Conservation (phyloP, 2,329 filamentous ascomycete genomes). For the Sclerotinia borealis region DNA sequence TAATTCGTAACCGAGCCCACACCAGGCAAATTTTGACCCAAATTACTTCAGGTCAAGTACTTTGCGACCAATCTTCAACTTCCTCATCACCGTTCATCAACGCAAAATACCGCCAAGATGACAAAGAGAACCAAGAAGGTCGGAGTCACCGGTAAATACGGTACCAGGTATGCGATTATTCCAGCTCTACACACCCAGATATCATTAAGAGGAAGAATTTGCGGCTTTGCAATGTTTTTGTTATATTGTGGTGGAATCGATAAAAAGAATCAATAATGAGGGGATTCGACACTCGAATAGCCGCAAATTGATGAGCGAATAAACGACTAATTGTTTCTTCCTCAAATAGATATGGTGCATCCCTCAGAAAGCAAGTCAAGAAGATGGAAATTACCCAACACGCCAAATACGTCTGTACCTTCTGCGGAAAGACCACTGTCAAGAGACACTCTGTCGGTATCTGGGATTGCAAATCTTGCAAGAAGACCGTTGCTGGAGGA, state of each 20-base stretch:
- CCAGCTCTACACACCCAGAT: conserved; percentile 13
- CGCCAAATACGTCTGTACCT: conserved; percentile 94
- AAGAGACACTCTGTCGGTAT: conserved; percentile 88
- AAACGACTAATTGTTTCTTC: conserved; percentile 19
- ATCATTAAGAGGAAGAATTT: not conserved
- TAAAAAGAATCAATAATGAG: not conserved
- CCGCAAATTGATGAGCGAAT: conserved; percentile 2
- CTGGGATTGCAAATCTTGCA: conserved; percentile 95
- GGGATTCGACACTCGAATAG: not conserved
- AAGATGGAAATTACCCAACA: conserved; percentile 99
- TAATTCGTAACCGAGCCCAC: conserved; percentile 17
- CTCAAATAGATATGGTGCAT: conserved; percentile 81
- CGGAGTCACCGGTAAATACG: conserved; percentile 98
- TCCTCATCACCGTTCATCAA: conserved; percentile 24
- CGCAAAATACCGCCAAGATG: conserved; percentile 59
- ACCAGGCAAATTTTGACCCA: conserved; percentile 12
- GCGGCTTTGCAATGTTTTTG: not conserved
- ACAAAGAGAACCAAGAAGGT: conserved; percentile 97
- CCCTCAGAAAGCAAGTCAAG: conserved; percentile 98
- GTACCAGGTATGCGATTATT: conserved; percentile 69
- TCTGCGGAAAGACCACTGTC: conserved; percentile 96
- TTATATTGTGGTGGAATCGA: not conserved
- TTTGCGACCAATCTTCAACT: conserved; percentile 17
- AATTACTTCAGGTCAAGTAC: conserved; percentile 19
- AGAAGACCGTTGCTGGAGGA: conserved; percentile 88